Conservation (phyloP, 257 asterid species). For the Ballota nigra region DNA sequence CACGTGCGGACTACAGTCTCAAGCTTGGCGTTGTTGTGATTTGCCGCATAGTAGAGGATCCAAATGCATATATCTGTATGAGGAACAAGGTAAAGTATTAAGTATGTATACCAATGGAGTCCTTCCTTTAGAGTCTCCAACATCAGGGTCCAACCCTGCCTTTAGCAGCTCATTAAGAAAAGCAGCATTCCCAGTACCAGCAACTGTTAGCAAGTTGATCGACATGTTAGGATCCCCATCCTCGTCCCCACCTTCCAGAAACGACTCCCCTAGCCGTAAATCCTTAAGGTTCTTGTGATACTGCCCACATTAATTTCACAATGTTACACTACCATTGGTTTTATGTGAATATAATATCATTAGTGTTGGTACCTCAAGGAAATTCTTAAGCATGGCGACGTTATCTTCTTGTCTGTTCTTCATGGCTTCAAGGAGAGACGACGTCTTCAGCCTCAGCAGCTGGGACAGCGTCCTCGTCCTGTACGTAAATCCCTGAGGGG, state of each 20-base stretch:
- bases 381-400: conserved; percentile 66
- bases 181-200: conserved; percentile 81
- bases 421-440: conserved; percentile 56
- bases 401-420: conserved; percentile 68
- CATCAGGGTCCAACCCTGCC: conserved; percentile 82
- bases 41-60: too few relatives aligned
- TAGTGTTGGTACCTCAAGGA: conserved; percentile 85
- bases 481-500: conserved; percentile 72
- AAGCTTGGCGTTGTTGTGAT: too few relatives aligned
- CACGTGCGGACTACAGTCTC: too few relatives aligned
- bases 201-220: conserved; percentile 70
- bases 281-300: conserved; percentile 77
- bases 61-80: too few relatives aligned
- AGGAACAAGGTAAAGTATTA: too few relatives aligned
- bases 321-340: background rate
- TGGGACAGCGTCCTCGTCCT: conserved; percentile 86
- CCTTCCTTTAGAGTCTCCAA: conserved; percentile 73
- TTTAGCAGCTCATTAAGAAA: conserved; percentile 85
- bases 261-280: conserved; percentile 55
- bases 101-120: conserved; percentile 73
- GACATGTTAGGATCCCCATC: conserved; percentile 56
- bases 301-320: conserved; percentile 36
- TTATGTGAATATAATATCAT: too few relatives aligned
- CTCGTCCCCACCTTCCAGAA: conserved; percentile 56
- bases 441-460: conserved; percentile 69